Evolutionary conservation across 2,329 filamentous ascomycete genomes (phyloP).

Genomic region (Blumeriella jaapii): DNA sequence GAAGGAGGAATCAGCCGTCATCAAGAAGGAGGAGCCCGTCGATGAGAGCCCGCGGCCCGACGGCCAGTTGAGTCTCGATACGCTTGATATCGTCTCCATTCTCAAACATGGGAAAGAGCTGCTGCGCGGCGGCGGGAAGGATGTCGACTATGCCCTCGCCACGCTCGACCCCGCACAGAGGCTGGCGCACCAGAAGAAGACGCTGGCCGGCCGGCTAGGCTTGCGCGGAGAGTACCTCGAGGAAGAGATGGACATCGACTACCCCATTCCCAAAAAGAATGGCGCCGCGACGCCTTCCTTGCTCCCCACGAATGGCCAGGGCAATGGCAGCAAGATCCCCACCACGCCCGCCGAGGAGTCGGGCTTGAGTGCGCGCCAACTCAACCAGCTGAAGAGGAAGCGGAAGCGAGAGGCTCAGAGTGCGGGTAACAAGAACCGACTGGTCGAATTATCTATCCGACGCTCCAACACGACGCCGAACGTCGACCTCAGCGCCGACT

Average conservation of each 20-base stretch:
- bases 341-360: slow-evolving; percentile 44
- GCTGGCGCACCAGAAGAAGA: slow-evolving; percentile 81
- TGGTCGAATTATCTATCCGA: slow-evolving; percentile 73
- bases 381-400: slow-evolving; percentile 91
- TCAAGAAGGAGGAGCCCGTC: slow-evolving; percentile 51
- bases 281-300: slow-evolving; percentile 14
- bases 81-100: slow-evolving; percentile 67
- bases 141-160: slow-evolving; percentile 75
- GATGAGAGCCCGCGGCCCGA: slow-evolving; percentile 33
- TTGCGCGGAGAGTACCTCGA: slow-evolving; percentile 76
- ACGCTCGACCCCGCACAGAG: slow-evolving; percentile 71
- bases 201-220: slow-evolving; percentile 68
- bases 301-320: slow-evolving; percentile 29
- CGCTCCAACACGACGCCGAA: slow-evolving; percentile 24
- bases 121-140: slow-evolving; percentile 67
- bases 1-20: slow-evolving; percentile 40
- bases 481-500: slow-evolving; percentile 16
- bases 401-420: slow-evolving; percentile 82
- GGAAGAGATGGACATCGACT: slow-evolving; percentile 64
- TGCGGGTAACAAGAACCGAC: slow-evolving; percentile 77
- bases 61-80: slow-evolving; percentile 57
- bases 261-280: slow-evolving; percentile 27
- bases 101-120: slow-evolving; percentile 76
- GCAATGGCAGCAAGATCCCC: slow-evolving; percentile 28
- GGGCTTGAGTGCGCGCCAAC: slow-evolving; percentile 78